These are phyloP conservation scores for Solanum chiquidenum DNA, from an alignment of 257 asterid genomes.

Conservation along the genomic window DNA sequence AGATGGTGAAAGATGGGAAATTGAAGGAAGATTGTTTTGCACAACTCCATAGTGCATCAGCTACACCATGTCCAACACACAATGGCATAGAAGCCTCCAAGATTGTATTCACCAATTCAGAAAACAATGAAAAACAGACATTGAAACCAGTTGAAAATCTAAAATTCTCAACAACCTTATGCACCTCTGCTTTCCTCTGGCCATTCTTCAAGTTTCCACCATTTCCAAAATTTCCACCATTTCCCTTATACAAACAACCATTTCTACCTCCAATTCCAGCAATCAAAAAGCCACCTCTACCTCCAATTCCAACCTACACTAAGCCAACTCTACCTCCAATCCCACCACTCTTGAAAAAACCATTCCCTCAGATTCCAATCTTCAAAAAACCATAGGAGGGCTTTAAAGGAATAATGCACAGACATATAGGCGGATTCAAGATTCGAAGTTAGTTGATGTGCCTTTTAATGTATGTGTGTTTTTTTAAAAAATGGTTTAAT, in stretches of 20 bases:
- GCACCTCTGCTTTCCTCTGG: slow-evolving; percentile 77
- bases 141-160: slow-evolving; percentile 38
- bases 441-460: background rate
- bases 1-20: slow-evolving; percentile 32
- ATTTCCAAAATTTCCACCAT: slow-evolving; percentile 34
- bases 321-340: slow-evolving; percentile 28
- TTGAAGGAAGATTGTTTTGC: slow-evolving; percentile 66
- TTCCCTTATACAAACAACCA: slow-evolving; percentile 23
- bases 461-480: background rate
- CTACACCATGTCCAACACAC: slow-evolving; percentile 63
- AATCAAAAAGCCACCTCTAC: background rate
- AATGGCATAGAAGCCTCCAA: slow-evolving; percentile 46
- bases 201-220: slow-evolving; percentile 46
- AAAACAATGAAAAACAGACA: slow-evolving; percentile 29
- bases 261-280: slow-evolving; percentile 2
- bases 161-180: slow-evolving; percentile 49
- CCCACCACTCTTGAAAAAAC: slow-evolving; percentile 20
- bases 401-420: background rate
- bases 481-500: background rate
- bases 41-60: slow-evolving; percentile 65
- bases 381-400: slow-evolving; percentile 15
- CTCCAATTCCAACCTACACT: background rate
- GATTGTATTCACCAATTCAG: slow-evolving; percentile 26
- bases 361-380: slow-evolving; percentile 17
- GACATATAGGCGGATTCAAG: background rate